Percentiles rank a stretch among this genome's conserved stretches.
These are phyloP conservation scores for Eucalyptus erythrocorys DNA, from an alignment of 345 rosid species.

Conservation along the genomic window DNA sequence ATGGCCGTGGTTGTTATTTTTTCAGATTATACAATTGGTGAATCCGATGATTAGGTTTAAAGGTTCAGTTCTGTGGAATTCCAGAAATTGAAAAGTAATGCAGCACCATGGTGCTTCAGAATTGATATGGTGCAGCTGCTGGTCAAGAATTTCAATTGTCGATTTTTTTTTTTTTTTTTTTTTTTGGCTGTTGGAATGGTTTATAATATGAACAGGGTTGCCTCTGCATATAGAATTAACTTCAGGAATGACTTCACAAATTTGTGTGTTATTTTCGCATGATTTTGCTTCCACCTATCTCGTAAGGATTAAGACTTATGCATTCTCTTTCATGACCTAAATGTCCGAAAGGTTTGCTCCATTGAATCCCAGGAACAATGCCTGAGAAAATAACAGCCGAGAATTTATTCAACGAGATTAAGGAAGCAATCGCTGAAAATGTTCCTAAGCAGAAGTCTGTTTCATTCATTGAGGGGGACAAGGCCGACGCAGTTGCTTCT, in stretches of 20 bases:
- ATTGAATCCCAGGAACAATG: slow-evolving; percentile 36
- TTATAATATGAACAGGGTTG: not conserved
- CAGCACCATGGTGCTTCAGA: not conserved
- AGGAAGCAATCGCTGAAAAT: slow-evolving; percentile 50
- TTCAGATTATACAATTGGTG: not conserved
- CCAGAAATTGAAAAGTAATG: not conserved
- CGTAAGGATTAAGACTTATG: not conserved
- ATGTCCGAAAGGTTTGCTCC: not conserved
- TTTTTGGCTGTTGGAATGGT: not conserved
- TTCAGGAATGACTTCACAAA: not conserved
- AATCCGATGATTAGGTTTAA: not conserved
- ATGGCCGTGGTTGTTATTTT: not conserved
- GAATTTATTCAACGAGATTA: slow-evolving; percentile 33
- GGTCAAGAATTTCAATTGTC: not conserved
- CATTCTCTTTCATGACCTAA: not conserved
- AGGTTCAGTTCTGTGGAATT: not conserved
- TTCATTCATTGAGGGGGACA: slow-evolving; percentile 55
- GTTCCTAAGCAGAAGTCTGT: slow-evolving; percentile 51
- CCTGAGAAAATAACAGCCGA: slow-evolving; percentile 62
- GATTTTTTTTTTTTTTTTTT: not conserved
- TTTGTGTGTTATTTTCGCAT: not conserved
- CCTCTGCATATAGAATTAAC: not conserved
- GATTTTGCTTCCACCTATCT: not conserved
- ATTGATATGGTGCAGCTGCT: not conserved
- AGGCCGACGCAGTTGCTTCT: slow-evolving; percentile 26